These are phyloP conservation scores for Bertia moriformis DNA, from an alignment of 2,329 filamentous ascomycete genomes.

Conservation along the genomic window DNA sequence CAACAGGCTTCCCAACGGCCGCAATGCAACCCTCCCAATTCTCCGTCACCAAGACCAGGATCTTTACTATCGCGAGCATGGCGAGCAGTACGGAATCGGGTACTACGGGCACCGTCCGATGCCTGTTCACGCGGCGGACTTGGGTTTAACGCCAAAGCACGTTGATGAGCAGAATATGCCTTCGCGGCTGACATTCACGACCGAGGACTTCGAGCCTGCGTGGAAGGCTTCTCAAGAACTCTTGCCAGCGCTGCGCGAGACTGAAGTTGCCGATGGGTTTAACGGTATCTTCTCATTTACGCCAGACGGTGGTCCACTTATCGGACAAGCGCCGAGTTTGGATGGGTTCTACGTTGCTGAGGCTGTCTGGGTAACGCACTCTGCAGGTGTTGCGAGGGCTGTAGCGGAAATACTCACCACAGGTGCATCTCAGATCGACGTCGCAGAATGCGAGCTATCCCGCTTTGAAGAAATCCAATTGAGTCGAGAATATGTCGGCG, in stretches of 20 bases:
- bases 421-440: constrained; percentile 37
- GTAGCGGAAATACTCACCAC: constrained; percentile 41
- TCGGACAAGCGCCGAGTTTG: constrained; percentile 40
- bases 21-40: constrained; percentile 39
- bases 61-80: constrained; percentile 51
- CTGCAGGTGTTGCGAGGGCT: constrained; percentile 45
- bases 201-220: constrained; percentile 42
- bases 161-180: constrained; percentile 48
- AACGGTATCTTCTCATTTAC: constrained; percentile 56
- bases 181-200: constrained; percentile 43
- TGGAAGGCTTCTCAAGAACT: constrained; percentile 41
- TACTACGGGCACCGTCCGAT: constrained; percentile 50
- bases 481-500: constrained; percentile 34
- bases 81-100: constrained; percentile 46
- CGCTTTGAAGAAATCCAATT: constrained; percentile 49
- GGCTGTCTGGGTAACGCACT: constrained; percentile 54
- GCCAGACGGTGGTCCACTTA: constrained; percentile 43
- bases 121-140: constrained; percentile 36
- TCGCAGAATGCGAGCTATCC: constrained; percentile 41
- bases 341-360: constrained; percentile 51
- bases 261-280: constrained; percentile 41
- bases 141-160: constrained; percentile 34
- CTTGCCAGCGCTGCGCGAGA: constrained; percentile 32
- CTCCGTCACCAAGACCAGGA: constrained; percentile 48
- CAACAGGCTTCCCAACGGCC: constrained; percentile 12